Percentiles rank a stretch among this genome's conserved stretches.
These are phyloP conservation scores for Wickerhamomyces bovis DNA, from an alignment of 805 yeast genomes.

Conservation along the genomic window DNA sequence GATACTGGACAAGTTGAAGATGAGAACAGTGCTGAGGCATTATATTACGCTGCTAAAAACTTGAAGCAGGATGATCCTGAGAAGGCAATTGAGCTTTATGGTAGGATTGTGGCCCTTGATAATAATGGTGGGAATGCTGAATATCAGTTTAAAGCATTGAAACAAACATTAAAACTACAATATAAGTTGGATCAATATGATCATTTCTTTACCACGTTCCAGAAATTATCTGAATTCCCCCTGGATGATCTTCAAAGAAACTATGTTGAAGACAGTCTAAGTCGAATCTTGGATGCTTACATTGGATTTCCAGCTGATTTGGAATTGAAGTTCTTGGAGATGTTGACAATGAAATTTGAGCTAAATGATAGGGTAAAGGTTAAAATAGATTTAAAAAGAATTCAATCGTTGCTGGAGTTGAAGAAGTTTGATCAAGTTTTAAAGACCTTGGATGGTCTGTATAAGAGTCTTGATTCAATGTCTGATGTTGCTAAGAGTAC, in stretches of 20 bases:
- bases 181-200: conserved; percentile 15
- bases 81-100: conserved; percentile 14
- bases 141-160: conserved; percentile 21
- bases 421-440: conserved; percentile 28
- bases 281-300: conserved; percentile 34
- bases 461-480: conserved; percentile 30
- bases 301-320: conserved; percentile 11
- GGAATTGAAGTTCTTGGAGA: conserved; percentile 26
- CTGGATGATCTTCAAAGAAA: conserved; percentile 18
- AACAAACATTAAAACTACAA: conserved; percentile 20
- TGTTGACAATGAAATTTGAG: conserved; percentile 22
- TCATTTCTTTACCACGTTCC: conserved; percentile 7
- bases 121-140: conserved; percentile 26
- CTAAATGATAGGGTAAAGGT: conserved; percentile 39
- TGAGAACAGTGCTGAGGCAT: conserved; percentile 27
- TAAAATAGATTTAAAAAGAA: conserved; percentile 39
- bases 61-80: conserved; percentile 21
- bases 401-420: conserved; percentile 31
- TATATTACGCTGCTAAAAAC: conserved; percentile 22
- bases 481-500: conserved; percentile 40
- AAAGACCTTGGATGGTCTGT: conserved; percentile 30
- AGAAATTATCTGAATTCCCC: conserved; percentile 8
- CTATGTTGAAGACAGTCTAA: conserved; percentile 29
- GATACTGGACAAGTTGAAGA: conserved; percentile 6
- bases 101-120: conserved; percentile 24